These are phyloP conservation scores for Bruguiera parviflora DNA, from an alignment of 345 rosid species.

Conservation along the genomic window DNA sequence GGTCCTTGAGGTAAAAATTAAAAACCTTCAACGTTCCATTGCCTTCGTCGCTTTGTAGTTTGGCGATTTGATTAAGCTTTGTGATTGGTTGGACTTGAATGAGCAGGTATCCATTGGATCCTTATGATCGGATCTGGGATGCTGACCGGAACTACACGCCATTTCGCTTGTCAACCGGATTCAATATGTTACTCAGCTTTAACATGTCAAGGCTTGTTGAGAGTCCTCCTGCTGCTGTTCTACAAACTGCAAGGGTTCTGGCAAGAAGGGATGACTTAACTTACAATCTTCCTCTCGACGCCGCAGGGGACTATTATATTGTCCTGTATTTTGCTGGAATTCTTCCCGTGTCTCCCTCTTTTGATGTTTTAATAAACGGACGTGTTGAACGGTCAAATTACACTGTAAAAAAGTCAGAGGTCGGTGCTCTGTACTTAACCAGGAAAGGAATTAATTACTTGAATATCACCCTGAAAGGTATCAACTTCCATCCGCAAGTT, in stretches of 20 bases:
- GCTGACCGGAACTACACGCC: conserved; percentile 62
- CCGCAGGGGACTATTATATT: conserved; percentile 52
- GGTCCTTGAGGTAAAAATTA: conserved; percentile 47
- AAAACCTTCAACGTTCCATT: not conserved
- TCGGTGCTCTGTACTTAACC: conserved; percentile 44
- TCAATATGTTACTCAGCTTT: conserved; percentile 31
- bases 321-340: conserved; percentile 81
- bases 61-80: not conserved
- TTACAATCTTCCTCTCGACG: conserved; percentile 48
- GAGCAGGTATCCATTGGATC: conserved; percentile 76
- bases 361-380: conserved; percentile 56
- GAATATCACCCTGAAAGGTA: conserved; percentile 59
- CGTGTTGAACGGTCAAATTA: conserved; percentile 45
- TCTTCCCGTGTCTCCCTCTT: conserved; percentile 69
- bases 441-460: conserved; percentile 41
- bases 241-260: conserved; percentile 70
- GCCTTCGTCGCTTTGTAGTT: not conserved
- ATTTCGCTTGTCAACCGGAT: conserved; percentile 45
- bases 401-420: conserved; percentile 47
- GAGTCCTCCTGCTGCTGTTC: conserved; percentile 64
- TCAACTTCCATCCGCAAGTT: conserved; percentile 58
- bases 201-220: conserved; percentile 43
- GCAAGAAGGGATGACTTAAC: conserved; percentile 51
- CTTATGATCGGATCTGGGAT: conserved; percentile 87
- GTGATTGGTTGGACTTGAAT: conserved; percentile 10